phyloP scores from a whole-genome alignment of 2,329 filamentous ascomycete genomes.

The Aspergillus fijiensis region DNA sequence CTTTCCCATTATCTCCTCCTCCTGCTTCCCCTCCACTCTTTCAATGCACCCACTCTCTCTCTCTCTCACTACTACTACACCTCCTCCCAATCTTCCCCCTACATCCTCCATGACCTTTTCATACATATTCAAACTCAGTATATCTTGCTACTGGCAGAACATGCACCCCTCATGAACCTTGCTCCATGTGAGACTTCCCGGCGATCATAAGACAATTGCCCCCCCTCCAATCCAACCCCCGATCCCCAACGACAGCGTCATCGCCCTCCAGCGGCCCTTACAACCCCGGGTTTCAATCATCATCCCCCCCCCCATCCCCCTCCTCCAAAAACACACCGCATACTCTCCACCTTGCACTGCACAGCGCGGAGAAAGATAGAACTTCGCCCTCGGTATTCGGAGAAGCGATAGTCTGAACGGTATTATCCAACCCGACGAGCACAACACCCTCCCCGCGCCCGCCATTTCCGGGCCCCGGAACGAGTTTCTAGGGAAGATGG shows the following conservation, averaged over 20 bases:
- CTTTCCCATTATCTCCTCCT: constrained; percentile 1
- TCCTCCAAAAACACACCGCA: constrained; percentile 11
- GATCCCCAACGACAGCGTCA: constrained; percentile 5
- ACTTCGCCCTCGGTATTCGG: constrained; percentile 14
- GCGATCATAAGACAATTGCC: background rate
- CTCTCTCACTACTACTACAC: background rate
- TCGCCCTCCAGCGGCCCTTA: constrained; percentile 1
- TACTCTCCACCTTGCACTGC: constrained; percentile 12
- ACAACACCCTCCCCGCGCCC: background rate
- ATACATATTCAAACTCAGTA: background rate
- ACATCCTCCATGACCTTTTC: background rate
- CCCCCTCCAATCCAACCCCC: background rate
- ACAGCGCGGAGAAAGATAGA: constrained; percentile 20
- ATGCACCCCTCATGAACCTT: constrained; percentile 9
- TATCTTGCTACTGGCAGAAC: background rate
- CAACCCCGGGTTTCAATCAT: constrained; percentile 6
- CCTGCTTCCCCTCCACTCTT: background rate
- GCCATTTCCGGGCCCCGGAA: background rate
- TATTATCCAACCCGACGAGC: background rate
- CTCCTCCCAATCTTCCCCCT: background rate
- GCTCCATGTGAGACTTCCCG: constrained; percentile 3
- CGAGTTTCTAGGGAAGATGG: constrained; percentile 49
- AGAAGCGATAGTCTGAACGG: background rate
- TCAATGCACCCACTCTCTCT: background rate
- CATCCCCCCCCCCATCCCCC: background rate